These are phyloP conservation scores for Areca catechu DNA, from an alignment of 176 grass and related monocot genomes.

Conservation along the genomic window DNA sequence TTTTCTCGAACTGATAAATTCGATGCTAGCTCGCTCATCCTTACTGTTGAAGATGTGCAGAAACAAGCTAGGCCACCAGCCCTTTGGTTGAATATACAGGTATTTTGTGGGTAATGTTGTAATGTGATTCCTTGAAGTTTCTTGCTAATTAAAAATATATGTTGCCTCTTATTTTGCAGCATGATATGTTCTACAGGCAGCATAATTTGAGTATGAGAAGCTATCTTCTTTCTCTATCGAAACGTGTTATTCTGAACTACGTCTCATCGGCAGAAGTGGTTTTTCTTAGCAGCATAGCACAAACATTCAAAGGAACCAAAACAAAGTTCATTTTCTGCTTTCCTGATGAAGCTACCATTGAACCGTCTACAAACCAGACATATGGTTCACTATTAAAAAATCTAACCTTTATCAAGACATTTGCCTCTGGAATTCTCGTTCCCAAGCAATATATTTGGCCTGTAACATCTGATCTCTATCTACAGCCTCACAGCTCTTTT, in stretches of 20 bases:
- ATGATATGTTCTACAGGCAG: constrained; percentile 47
- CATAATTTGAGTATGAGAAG: constrained; percentile 47
- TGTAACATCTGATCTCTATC: constrained; percentile 50
- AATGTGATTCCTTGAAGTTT: too few relatives aligned
- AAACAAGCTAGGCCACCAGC: constrained; percentile 2
- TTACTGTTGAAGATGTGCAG: constrained; percentile 32
- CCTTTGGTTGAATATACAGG: constrained; percentile 86
- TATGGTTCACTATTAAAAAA: constrained; percentile 46
- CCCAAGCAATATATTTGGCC: constrained; percentile 77
- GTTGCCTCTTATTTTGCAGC: constrained; percentile 29
- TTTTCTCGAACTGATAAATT: constrained; percentile 48
- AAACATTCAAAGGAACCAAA: constrained; percentile 29
- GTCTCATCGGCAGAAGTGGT: constrained; percentile 60
- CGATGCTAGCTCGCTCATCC: constrained; percentile 1
- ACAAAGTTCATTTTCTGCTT: constrained; percentile 69
- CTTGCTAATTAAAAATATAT: background rate
- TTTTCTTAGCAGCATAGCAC: constrained; percentile 42
- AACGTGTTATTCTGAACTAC: constrained; percentile 33
- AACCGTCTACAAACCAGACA: constrained; percentile 66
- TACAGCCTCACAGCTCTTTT: constrained; percentile 11
- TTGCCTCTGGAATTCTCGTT: constrained; percentile 73
- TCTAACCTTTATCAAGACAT: constrained; percentile 50
- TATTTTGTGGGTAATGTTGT: constrained; percentile 12
- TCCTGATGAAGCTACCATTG: constrained; percentile 15
- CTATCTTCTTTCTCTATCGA: constrained; percentile 41